Evolutionary conservation across 805 yeast genomes (phyloP), one percentile per base, ranked within the genome.

Genomic region (Yamadazyma nakazawae): DNA sequence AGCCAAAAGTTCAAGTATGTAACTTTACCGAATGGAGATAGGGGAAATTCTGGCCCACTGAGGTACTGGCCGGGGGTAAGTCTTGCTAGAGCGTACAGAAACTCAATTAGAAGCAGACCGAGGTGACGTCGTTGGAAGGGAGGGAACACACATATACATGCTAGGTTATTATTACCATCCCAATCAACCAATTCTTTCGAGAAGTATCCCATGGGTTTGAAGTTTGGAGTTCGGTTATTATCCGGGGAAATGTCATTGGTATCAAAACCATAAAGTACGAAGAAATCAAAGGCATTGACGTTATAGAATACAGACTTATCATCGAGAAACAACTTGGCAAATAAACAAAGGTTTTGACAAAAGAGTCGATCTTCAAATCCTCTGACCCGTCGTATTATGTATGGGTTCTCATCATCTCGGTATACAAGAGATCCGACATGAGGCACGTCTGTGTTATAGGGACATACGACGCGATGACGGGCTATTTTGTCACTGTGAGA

Each of bases 11-110:
- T 67, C 16, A 86, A 58, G 58, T 90, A 94, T 6, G 91, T 79
- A 9, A 79, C 67, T 43, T 76, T 74, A 0, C 99, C 99, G 63
- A 82, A 86, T 0, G 85, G 84, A 5, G 96, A 86, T 9, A 94
- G 67, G 0, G 99, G 99, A 53, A 82, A 77, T 61, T 94, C 99
- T 0, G 99, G 99, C 0, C 97, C 96, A 49, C 96, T 89, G 1
- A 79, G 64, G 17, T 70, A 55, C 26, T 79, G 81, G 37, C 86
- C 87, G 13, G 75, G 76, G 34, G 79, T 67, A 13, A 55, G 48
- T 36, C 51, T 69, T 0, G 96, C 88, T 17, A 91, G 62, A 26
- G 76, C 82, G 59, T 92, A 94, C 34, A 95, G 88, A 54, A 89
- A 87, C 50, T 88, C 88, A 13, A 94, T 88, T 34, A 94, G 62